Evolutionary conservation across 306 rosid species (phyloP), one percentile per base, ranked within the genome.

Genomic region (Hippophae tibetana): DNA sequence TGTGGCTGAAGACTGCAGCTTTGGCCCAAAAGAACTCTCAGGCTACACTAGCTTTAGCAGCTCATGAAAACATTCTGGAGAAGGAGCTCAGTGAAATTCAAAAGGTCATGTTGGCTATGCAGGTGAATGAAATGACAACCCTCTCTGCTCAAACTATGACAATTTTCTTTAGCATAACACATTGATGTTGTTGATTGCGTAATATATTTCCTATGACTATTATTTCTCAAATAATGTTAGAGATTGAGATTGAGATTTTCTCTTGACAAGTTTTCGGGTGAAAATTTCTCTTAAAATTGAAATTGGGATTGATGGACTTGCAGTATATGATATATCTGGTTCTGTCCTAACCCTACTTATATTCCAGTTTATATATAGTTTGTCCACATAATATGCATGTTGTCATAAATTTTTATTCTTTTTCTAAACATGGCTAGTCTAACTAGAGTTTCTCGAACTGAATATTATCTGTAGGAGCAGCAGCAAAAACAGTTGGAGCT

Each of bases 51-150:
- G 84, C 82, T 58, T 82, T 88, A 71, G 96, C 87, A 10, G 57
- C 60, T 42, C 96, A 82, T 67, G 86, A 85, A 65, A 89, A 87
- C 74, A 64, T 78, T 66, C 76, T 92, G 69, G 96, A 85, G 83
- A 87, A 85, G 78, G 98, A 92, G 79, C 83, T 92, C 40, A 84
- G 82, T 65, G 98, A 87, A 80, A 85, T 77, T 64, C 98, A 87
- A 68, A 83, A 85, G 54, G 89, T 85, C 71, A 79, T 92, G 67
- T 78, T 87, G 66, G 96, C 95, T 54, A 85, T 92, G 98, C 96
- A 92, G 92, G 98, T 90, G 77, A 69, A 66, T 43, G 26, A 13
- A 14, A 8, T 13, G 10, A n/a, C 8, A 18, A 56, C 10, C 13
- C 18, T 60, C 52, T 12, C 38, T 6, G 3, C 38, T 31, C 38